Conservation (phyloP, 169 alveolate genomes). For the Eimeria acervulina region DNA sequence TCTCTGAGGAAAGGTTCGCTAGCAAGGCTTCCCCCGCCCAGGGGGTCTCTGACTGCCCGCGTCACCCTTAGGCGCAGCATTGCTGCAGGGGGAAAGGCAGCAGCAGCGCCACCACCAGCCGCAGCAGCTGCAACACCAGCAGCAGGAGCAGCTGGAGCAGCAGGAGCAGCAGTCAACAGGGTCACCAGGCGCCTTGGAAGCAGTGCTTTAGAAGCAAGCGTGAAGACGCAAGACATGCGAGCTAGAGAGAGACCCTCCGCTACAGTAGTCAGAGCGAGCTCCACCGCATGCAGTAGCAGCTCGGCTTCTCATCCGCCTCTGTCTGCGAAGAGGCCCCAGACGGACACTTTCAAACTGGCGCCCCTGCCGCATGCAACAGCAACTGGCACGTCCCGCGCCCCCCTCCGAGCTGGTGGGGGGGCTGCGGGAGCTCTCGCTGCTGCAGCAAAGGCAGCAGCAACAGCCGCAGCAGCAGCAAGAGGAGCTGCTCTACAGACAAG, state of each 20-base stretch:
- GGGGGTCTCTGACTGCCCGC: conserved; percentile 45
- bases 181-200: not conserved
- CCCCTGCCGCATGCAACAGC: not conserved
- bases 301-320: not conserved
- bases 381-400: not conserved
- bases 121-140: not conserved
- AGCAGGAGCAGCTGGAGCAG: conserved; percentile 4
- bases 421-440: conserved; percentile 11
- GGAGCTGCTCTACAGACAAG: not conserved
- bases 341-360: not conserved
- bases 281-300: not conserved
- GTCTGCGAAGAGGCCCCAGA: not conserved
- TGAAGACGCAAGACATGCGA: not conserved
- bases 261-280: not conserved
- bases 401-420: not conserved
- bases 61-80: not conserved
- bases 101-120: not conserved
- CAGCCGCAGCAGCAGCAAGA: not conserved
- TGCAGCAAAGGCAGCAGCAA: not conserved
- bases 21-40: not conserved
- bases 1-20: not conserved
- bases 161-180: conserved; percentile 1
- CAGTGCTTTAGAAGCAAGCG: not conserved
- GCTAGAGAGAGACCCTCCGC: not conserved
- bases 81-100: conserved; percentile 29